phyloP scores from a whole-genome alignment of 1,284 basidiomycete genomes.

The Psilocybe mexicana region DNA sequence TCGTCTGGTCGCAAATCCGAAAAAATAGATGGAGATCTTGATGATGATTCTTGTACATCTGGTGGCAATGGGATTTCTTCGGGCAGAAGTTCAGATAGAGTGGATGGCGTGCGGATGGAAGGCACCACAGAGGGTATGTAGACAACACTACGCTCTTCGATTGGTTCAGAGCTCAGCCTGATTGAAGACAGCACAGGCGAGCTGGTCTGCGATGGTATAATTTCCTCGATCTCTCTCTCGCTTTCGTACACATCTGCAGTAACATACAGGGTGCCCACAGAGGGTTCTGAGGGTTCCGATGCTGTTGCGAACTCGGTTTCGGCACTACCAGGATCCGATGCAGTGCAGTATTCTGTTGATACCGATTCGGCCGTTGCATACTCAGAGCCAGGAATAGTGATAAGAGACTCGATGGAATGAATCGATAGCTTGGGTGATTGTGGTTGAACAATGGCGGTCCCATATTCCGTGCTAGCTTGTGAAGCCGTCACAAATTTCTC shows the following conservation, averaged over 20 bases:
- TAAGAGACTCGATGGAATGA: conserved; percentile 42
- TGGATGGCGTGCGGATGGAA: conserved; percentile 30
- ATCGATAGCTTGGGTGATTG: conserved; percentile 36
- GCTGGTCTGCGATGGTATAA: conserved; percentile 45
- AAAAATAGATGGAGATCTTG: conserved; percentile 13
- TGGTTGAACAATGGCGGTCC: conserved; percentile 32
- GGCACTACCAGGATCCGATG: conserved; percentile 32
- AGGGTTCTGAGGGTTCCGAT: conserved; percentile 26
- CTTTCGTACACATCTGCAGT: conserved; percentile 54
- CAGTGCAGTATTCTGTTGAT: conserved; percentile 50
- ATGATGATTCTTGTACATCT: conserved; percentile 20
- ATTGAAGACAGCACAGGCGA: conserved; percentile 40
- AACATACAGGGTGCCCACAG: conserved; percentile 37
- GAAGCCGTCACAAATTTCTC: conserved; percentile 44
- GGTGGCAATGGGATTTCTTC: conserved; percentile 27
- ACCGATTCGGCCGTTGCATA: conserved; percentile 52
- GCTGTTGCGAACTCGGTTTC: conserved; percentile 49
- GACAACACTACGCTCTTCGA: conserved; percentile 24
- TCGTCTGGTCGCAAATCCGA: conserved; percentile 3
- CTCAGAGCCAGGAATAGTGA: conserved; percentile 44
- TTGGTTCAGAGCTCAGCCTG: conserved; percentile 20
- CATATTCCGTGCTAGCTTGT: conserved; percentile 41
- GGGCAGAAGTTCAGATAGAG: conserved; percentile 35
- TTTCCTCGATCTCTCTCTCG: conserved; percentile 36
- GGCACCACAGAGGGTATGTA: conserved; percentile 29